These are phyloP conservation scores for Hypoxylon sp. DNA, from an alignment of 2,329 filamentous ascomycete species.

Conservation along the genomic window DNA sequence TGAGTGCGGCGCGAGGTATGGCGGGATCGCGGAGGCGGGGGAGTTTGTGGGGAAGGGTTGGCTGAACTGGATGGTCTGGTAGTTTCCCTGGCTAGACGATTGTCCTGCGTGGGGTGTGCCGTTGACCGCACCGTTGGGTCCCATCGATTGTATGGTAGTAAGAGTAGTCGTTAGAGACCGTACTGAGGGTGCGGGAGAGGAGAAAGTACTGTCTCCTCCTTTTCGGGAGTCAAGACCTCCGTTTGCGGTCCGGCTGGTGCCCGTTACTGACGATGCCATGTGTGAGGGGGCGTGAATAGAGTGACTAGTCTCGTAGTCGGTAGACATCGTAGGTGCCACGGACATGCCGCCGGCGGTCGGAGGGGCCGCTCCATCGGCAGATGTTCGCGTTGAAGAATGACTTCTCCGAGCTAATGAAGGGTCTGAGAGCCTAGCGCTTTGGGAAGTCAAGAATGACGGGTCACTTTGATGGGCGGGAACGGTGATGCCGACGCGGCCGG, in stretches of 20 bases:
- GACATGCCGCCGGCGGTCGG: constrained; percentile 78
- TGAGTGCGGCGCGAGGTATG: constrained; percentile 71
- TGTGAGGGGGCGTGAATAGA: constrained; percentile 85
- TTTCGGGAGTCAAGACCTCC: constrained; percentile 77
- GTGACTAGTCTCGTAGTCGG: constrained; percentile 80
- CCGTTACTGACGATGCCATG: constrained; percentile 74
- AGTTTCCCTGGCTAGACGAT: constrained; percentile 61
- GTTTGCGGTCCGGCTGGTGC: constrained; percentile 79
- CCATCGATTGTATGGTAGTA: constrained; percentile 85
- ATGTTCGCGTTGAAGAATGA: constrained; percentile 71
- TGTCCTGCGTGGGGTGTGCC: constrained; percentile 56
- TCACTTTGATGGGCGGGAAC: constrained; percentile 61
- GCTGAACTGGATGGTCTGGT: constrained; percentile 72
- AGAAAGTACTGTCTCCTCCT: constrained; percentile 83
- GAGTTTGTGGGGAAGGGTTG: constrained; percentile 75
- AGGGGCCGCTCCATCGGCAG: constrained; percentile 70
- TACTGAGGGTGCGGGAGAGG: constrained; percentile 84
- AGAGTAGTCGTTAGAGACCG: constrained; percentile 86
- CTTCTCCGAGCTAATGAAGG: constrained; percentile 70
- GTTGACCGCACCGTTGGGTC: constrained; percentile 66
- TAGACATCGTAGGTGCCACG: constrained; percentile 84
- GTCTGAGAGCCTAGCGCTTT: constrained; percentile 64
- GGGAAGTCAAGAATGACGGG: constrained; percentile 69
- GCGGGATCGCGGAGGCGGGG: constrained; percentile 80
- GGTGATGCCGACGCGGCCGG: constrained; percentile 69